A percentile compares a stretch with the other conserved stretches of the same genome.
These are phyloP conservation scores for Candida nitratophila DNA, from an alignment of 805 yeast genomes.

Conservation along the genomic window DNA sequence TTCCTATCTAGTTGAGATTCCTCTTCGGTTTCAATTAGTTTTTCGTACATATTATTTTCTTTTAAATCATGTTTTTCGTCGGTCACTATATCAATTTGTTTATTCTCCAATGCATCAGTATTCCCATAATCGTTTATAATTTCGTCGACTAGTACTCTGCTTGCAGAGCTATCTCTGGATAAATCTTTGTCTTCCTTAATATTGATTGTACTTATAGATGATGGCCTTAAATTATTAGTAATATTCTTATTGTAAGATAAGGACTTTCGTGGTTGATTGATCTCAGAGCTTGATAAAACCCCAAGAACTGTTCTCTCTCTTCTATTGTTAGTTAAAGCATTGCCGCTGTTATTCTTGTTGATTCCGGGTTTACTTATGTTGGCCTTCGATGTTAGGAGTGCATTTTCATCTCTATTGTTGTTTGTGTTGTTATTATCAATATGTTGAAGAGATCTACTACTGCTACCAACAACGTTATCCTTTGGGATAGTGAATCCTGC, in stretches of 20 bases:
- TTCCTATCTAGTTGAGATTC: slow-evolving; percentile 29
- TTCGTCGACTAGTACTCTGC: not conserved
- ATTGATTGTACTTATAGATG: not conserved
- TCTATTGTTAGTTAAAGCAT: not conserved
- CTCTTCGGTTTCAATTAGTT: slow-evolving; percentile 4
- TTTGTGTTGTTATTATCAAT: not conserved
- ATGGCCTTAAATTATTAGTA: not conserved
- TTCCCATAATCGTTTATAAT: not conserved
- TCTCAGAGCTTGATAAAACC: not conserved
- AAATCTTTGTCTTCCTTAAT: no score
- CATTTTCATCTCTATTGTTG: not conserved
- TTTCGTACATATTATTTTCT: not conserved
- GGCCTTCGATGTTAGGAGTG: not conserved
- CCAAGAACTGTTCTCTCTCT: not conserved
- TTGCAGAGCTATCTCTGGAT: not conserved
- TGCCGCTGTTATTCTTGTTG: not conserved
- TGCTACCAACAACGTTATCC: not conserved
- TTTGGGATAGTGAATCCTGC: not conserved
- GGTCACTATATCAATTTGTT: not conserved
- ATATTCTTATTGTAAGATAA: not conserved
- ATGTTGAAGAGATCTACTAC: not conserved
- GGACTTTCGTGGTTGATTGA: not conserved
- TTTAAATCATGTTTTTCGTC: not conserved
- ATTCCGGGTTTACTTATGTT: not conserved
- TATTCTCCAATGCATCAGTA: not conserved